phyloP scores from a whole-genome alignment of 78 protist genomes.

The Tieghemostelium lacteum region DNA sequence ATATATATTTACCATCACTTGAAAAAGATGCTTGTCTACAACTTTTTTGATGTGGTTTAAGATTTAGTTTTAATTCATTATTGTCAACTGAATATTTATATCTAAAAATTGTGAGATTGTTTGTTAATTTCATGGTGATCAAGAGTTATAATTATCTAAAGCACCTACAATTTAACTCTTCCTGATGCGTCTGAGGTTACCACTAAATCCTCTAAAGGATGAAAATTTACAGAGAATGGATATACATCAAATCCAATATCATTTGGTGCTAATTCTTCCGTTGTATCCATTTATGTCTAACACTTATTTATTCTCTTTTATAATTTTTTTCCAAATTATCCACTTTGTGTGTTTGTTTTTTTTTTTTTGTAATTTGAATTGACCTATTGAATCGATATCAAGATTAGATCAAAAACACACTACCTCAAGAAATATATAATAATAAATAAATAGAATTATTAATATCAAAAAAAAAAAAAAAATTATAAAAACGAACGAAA shows the following conservation, averaged over 20 bases:
- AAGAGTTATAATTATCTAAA: no score
- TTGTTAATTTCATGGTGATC: no score
- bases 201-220: slow-evolving; percentile 71
- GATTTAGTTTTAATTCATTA: slow-evolving; percentile 18
- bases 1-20: slow-evolving; percentile 78
- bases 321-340: no score
- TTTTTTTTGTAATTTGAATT: no score
- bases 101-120: slow-evolving; percentile 14
- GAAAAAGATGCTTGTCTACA: slow-evolving; percentile 76
- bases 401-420: no score
- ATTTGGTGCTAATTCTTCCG: slow-evolving; percentile 47
- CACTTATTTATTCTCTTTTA: no score
- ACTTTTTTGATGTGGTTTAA: slow-evolving; percentile 55
- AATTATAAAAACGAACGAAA: no score
- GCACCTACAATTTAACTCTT: slow-evolving; percentile 36
- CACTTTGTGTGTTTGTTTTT: no score
- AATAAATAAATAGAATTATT: no score
- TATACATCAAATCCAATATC: slow-evolving; percentile 55
- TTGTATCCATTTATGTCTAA: neutral
- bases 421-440: no score
- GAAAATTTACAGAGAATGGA: slow-evolving; percentile 65
- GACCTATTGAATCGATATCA: no score
- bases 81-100: slow-evolving; percentile 48
- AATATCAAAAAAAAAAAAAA: no score
- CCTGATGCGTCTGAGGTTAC: slow-evolving; percentile 72